Base-by-base conservation (phyloP, 148 eudicot genomes). In the Chenopodium formosanum region DNA sequence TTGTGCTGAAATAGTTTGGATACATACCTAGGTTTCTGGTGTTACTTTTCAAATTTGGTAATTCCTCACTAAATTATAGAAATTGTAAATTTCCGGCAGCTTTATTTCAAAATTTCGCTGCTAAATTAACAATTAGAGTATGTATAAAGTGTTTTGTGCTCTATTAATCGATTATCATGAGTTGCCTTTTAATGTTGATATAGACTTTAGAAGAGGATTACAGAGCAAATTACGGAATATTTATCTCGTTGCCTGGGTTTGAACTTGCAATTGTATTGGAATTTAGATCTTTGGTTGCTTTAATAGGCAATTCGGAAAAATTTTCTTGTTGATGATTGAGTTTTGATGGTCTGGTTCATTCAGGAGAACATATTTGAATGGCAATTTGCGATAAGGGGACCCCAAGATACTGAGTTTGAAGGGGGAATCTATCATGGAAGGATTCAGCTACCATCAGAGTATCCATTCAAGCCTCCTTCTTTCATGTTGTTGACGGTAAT, bases 381-480 rank as follows among this genome's bases (percentile, higher is more conserved):
- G 99, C 99, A 96, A 81, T 96, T 96, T 86, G 99, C 97, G 58
- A 91, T 96, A 68, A 90, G 95, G 84, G 99, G 99, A 46, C 98
- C 99, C 7, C 1, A 89, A 52, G 99, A 96, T 22, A 81, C 97
- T 11, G 99, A 96, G 77, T 96, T 96, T 79, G 99, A 96, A 81
- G 99, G 99, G 78, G 99, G 99, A 34, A 94, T 96, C 22, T 96
- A 92, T 86, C 99, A 96, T 81, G 99, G 99, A 73, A 80, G 99
- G 79, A 96, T 96, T 84, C 98, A 94, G 71, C 82, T 96, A 84
- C 99, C 99, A 37, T 88, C 97, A 50, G 99, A 96, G 40, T 96
- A 96, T 79, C 99, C 99, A 11, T 90, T 96, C 60, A 92, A 96
- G 84, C 99, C 99, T 48, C 99, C 99, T 66, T 96, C 99, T 3